phyloP scores from a whole-genome alignment of 2,329 filamentous ascomycete genomes.

The Simplicillium sp. region DNA sequence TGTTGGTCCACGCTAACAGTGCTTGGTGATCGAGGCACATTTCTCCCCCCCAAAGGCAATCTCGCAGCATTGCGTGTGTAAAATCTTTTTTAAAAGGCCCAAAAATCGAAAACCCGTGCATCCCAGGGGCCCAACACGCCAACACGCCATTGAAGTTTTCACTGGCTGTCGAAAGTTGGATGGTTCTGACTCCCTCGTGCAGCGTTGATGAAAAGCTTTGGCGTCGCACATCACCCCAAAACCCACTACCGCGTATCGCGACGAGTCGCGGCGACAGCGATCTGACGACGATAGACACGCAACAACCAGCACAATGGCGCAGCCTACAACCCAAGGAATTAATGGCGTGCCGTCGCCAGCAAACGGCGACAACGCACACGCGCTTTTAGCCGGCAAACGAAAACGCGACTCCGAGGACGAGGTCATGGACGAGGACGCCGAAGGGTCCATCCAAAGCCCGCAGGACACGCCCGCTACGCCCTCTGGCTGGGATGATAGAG shows the following conservation, averaged over 20 bases:
- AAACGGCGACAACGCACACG: slow-evolving; percentile 16
- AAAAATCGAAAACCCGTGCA: no score
- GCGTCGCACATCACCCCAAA: slow-evolving; percentile 28
- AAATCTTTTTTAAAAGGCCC: no score
- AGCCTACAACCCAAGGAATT: slow-evolving; percentile 21
- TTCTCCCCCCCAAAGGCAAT: slow-evolving; percentile 22
- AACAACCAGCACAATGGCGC: slow-evolving; percentile 25
- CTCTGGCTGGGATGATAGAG: slow-evolving; percentile 14
- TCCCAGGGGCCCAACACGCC: no score
- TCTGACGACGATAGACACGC: slow-evolving; percentile 11
- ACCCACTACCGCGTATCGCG: slow-evolving; percentile 27
- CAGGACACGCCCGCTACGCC: slow-evolving; percentile 11
- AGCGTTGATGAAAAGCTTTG: slow-evolving; percentile 26
- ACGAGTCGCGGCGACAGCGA: slow-evolving; percentile 8
- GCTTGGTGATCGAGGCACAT: slow-evolving; percentile 28
- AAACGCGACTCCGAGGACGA: slow-evolving; percentile 46
- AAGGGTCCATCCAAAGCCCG: slow-evolving; percentile 14
- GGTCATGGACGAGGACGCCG: slow-evolving; percentile 16
- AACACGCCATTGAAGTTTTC: not conserved
- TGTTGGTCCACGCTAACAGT: slow-evolving; percentile 15
- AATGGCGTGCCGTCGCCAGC: slow-evolving; percentile 32
- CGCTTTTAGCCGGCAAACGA: slow-evolving; percentile 38
- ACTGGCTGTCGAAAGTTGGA: slow-evolving; percentile 16
- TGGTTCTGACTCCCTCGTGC: slow-evolving; percentile 20
- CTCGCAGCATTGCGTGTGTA: not conserved